A percentile compares a stretch with the other conserved stretches of the same genome.
Evolutionary conservation across 441 rosid species (phyloP).

Genomic region (Rhodomyrtus psidioides): DNA sequence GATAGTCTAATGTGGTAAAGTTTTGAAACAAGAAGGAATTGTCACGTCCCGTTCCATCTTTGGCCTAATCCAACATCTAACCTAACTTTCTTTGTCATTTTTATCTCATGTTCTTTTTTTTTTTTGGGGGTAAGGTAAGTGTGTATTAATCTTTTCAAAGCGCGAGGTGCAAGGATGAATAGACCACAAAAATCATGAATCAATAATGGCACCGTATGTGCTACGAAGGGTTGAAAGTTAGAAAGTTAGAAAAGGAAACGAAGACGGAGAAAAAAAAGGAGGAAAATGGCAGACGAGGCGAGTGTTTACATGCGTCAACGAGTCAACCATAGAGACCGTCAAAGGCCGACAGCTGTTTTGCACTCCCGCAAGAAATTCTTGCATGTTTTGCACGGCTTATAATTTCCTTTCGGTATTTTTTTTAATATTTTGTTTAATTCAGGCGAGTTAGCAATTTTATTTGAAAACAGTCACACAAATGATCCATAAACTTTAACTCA

Average conservation of each 20-base stretch:
- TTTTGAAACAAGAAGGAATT: background rate
- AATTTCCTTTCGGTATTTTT: background rate
- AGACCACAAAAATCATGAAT: no score
- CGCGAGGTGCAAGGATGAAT: no score
- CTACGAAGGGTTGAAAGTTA: no score
- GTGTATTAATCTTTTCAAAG: no score
- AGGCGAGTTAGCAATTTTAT: background rate
- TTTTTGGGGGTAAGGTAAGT: no score
- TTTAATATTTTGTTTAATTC: background rate
- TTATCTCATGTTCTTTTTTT: background rate
- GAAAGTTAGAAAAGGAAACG: background rate
- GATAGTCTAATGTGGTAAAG: background rate
- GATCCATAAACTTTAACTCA: no score
- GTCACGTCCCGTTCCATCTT: background rate
- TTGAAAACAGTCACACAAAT: no score
- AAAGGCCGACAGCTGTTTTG: conserved; percentile 16
- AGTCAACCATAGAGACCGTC: conserved; percentile 15
- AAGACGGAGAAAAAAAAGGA: background rate
- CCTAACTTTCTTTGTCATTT: background rate
- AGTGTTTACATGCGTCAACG: conserved; percentile 8
- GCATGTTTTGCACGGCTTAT: background rate
- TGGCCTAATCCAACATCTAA: background rate
- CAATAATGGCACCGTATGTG: no score
- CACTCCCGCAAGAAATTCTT: background rate
- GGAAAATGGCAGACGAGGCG: background rate